Evolutionary conservation across 2,329 filamentous ascomycete species (phyloP).

Genomic region (Alternaria gansuensis): DNA sequence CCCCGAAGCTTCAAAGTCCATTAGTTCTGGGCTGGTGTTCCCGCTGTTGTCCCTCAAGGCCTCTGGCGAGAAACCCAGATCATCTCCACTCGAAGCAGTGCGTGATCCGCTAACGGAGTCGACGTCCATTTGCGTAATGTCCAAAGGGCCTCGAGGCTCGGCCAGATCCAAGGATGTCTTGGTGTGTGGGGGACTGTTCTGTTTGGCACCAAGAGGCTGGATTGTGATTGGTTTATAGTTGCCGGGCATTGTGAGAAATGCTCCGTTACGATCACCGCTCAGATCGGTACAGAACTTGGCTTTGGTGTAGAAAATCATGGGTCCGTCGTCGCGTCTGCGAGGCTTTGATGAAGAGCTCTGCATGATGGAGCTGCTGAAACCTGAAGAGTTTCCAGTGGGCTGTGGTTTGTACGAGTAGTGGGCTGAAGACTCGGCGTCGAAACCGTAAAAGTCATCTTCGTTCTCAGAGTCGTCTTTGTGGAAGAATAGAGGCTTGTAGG

Average conservation of each 20-base stretch:
- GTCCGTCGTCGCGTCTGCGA: constrained; percentile 69
- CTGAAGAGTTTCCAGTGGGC: constrained; percentile 52
- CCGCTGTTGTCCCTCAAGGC: constrained; percentile 39
- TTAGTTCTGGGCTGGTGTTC: constrained; percentile 35
- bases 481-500: constrained; percentile 60
- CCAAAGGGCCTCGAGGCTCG: constrained; percentile 40
- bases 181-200: constrained; percentile 2
- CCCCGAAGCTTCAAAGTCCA: constrained; percentile 61
- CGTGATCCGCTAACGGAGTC: constrained; percentile 46
- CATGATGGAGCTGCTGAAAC: constrained; percentile 58
- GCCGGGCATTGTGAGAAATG: constrained; percentile 28
- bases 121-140: constrained; percentile 32
- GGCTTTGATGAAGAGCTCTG: constrained; percentile 58
- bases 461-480: constrained; percentile 56
- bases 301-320: constrained; percentile 84
- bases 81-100: constrained; percentile 37
- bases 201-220: constrained; percentile 45
- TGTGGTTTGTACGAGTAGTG: constrained; percentile 43
- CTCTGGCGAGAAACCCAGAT: constrained; percentile 51
- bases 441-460: constrained; percentile 50
- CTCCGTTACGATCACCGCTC: constrained; percentile 66
- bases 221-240: constrained; percentile 45
- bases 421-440: constrained; percentile 39
- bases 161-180: constrained; percentile 34
- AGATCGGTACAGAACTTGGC: constrained; percentile 83